Evolutionary conservation across 148 eudicot genomes (phyloP).

Genomic region (Persicaria tinctoria): DNA sequence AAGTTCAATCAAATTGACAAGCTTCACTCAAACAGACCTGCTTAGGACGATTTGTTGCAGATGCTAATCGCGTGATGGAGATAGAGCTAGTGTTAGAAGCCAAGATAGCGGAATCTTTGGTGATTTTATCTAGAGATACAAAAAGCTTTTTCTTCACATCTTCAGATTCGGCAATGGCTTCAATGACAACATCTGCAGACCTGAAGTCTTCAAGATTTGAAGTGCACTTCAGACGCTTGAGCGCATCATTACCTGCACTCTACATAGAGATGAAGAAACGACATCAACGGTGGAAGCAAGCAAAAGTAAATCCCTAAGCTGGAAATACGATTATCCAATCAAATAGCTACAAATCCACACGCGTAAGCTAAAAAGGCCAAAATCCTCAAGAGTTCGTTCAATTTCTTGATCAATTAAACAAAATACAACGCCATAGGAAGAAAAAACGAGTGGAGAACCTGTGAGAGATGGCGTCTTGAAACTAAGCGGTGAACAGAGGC

Average conservation of each 20-base stretch:
- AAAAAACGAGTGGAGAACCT: conserved; percentile 26
- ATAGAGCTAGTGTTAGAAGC: conserved; percentile 93
- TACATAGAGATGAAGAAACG: conserved; percentile 5
- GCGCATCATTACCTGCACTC: conserved; percentile 37
- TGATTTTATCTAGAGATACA: conserved; percentile 46
- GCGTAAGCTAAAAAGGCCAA: background rate
- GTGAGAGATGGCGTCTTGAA: conserved; percentile 51
- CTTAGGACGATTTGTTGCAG: conserved; percentile 56
- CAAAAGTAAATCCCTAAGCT: background rate
- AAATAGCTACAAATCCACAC: background rate
- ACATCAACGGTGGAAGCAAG: too few species aligned
- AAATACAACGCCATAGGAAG: background rate
- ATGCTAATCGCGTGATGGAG: conserved; percentile 73
- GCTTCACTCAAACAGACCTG: conserved; percentile 35
- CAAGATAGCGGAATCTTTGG: conserved; percentile 63
- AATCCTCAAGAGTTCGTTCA: background rate
- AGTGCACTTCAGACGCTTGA: conserved; percentile 43
- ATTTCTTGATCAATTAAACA: background rate
- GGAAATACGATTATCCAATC: background rate
- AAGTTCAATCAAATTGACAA: background rate
- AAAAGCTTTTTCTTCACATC: conserved; percentile 63
- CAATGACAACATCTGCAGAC: conserved; percentile 64
- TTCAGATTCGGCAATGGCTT: conserved; percentile 89
- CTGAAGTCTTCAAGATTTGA: conserved; percentile 57
- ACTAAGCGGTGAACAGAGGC: conserved; percentile 41